Base-by-base conservation (phyloP, 176 grass and related monocot species). In the Oryza nivara region DNA sequence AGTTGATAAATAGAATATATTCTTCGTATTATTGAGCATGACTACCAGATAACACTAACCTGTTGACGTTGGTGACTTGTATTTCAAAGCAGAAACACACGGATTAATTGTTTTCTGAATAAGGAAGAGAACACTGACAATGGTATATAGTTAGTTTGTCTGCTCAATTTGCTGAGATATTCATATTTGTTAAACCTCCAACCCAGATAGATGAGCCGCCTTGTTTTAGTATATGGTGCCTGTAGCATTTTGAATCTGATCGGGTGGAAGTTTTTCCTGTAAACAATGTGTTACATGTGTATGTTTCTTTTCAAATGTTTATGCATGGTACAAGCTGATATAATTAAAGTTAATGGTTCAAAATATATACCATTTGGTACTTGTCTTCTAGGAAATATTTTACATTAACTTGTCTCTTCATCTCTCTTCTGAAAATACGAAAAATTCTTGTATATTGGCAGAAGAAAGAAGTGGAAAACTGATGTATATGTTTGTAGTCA, bases 11-110 rank as follows among this genome's bases (percentile, higher is more conserved):
- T 35, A 79, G n/a, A 11, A 54, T 49, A 65, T 1, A 2, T 13
- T 74, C 41, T 82, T 40, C 70, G 15, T 43, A 20, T 70, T 41
- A 5, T 11, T 76, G 28, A 81, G 25, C 12, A 83, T 28, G 15
- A 1, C 8, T 83, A 40, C 60, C 49, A 74, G 40, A 70, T 70
- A 77, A 3, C 4, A 68, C 26, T 48, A 19, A 30, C 51, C 17
- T 78, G 38, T 83, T 78, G 20, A 22, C 38, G 7, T 68, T 56
- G 19, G 68, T 1, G n/a, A 43, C 36, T 4, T 86, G 67, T 78
- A 82, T 63, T 79, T 83, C 5, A 16, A 63, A 86, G 35, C 73
- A 20, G 35, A 79, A 19, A 74, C 74, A 70, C 51, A 87, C 63
- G 75, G 15, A 75, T 86, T 74, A 78, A 14, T 75, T 74, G 26